Base-by-base conservation (phyloP, 2,329 filamentous ascomycete species). In the Biscogniauxia sp. region DNA sequence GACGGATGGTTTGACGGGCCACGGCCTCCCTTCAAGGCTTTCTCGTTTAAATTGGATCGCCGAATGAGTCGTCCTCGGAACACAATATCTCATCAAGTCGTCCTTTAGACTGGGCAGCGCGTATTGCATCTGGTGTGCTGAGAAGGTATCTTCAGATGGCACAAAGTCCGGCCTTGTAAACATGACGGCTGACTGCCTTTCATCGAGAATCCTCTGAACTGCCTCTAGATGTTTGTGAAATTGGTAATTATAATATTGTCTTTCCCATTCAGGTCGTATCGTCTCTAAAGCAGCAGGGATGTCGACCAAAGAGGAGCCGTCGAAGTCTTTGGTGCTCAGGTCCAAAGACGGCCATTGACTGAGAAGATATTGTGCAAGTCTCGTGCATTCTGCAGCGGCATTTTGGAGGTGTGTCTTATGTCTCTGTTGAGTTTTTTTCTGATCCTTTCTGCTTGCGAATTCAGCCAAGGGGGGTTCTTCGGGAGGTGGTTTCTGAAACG, bases 161-260 rank as follows among this genome's bases (percentile, higher is more conserved):
- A 61, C 54, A 23, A 64, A 67, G 1, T 53, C 58, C 0, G 64
- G 65, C 9, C 61, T 55, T 51, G 60, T 59, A 52, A 70, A 69
- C 20, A 60, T 51, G 5, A 57, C 51, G 4, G 69, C 63, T 2
- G 70, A 63, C 9, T 68, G 68, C 53, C 74, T 70, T 3, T 56
- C 58, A 54, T 76, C 58, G 15, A 84, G 61, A 8, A 82, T 64
- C 0, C 53, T 5, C 56, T 86, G 81, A 0, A 82, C 76, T 25
- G 75, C 51, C 9, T 72, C 58, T 0, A 85, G 61, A 63, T 85
- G 80, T 0, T 68, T 51, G 0, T 74, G 77, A 0, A 86, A 73
- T 26, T 81, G 74, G 9, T 75, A 61, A 52, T 87, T 87, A 5
- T 77, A 73, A n/a, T 74, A 78, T 0, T 84, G 65, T 0, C 79